Base-by-base conservation (phyloP, 345 rosid species). In the Gossypium ekmanianum region DNA sequence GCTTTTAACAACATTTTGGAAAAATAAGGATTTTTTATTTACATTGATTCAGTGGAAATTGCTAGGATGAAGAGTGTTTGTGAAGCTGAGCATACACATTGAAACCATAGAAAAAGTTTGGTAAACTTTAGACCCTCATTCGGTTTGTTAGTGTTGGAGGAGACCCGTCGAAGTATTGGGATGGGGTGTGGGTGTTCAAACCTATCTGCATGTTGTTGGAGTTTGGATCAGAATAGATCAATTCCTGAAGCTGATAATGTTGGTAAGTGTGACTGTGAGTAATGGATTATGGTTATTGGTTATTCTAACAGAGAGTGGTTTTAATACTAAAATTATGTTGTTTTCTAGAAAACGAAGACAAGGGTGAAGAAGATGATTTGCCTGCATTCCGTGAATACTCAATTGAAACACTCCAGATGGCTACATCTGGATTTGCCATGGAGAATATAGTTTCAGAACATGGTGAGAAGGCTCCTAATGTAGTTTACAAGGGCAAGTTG, bases 381-480 rank as follows among this genome's bases (percentile, higher is more conserved):
- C 91, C 97, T 10, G 81, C 80, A 7, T 94, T 94, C 71, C 84
- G 85, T 17, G 97, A 94, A 74, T 94, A 87, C 81, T 84, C 93
- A 1, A 82, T 94, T 27, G 97, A 90, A 85, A 85, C 86, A 26
- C 84, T 94, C 9, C 90, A 86, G 83, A 88, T 84, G 78, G 98
- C 98, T 0, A 92, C 98, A 8, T 92, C 95, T 27, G 97, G 98
- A 56, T 94, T 94, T 79, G 89, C 98, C 0, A 84, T 83, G 14
- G 97, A 91, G 81, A 94, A 94, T 68, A 94, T 94, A 72, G 95
- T 94, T 59, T 92, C 97, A 43, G 98, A 94, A 73, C 98, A 92
- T 79, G 98, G 98, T 18, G 98, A 92, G 73, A 94, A 89, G 84
- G 98, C 98, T 77, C 98, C 98, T 18, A 94, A 94, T 78, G 93